Base-by-base conservation (phyloP, 257 asterid species). In the Henckelia pumila region DNA sequence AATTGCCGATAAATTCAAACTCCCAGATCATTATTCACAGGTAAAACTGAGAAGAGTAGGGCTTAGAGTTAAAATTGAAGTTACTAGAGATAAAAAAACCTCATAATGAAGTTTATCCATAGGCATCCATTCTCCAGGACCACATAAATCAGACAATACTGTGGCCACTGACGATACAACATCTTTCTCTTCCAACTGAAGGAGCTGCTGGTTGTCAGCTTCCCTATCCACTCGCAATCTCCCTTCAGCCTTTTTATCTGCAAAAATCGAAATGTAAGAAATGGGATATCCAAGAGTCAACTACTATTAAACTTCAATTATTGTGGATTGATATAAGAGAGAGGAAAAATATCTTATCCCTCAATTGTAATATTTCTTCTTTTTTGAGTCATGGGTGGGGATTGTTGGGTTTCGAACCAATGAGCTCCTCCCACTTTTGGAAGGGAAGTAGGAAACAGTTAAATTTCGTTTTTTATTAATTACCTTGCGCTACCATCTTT, bases 71-170 rank as follows among this genome's bases (percentile, higher is more conserved):
- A 49, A 19, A 5, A 20, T 24, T 50, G 21, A 55, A 59, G 24
- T 25, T 11, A 28, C n/a, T n/a, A n/a, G n/a, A 32, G 17, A 52
- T 5, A 35, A 35, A 10, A 50, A 61, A 61, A 90, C 99, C 97
- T 90, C 89, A 3, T 87, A 56, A 56, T 93, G 99, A 71, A 93
- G 99, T 62, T 83, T 88, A 79, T 90, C 96, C 96, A 90, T 86
- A 16, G 96, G 80, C 99, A 93, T 90, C 95, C 95, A 93, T 56
- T 93, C 99, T 63, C 97, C 99, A 52, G 96, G 99, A 64, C 99
- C 97, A 53, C 97, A 93, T 64, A 85, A 77, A 79, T 90, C 99
- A 57, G 97, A 93, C 63, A 93, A 78, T 61, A 90, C 89, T 16
- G 84, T 90, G 2, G 97, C 99, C 35, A 93, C 97, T 25, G 95